Base-by-base conservation (phyloP, 768 basidiomycete genomes). In the Exidia glandulosa region DNA sequence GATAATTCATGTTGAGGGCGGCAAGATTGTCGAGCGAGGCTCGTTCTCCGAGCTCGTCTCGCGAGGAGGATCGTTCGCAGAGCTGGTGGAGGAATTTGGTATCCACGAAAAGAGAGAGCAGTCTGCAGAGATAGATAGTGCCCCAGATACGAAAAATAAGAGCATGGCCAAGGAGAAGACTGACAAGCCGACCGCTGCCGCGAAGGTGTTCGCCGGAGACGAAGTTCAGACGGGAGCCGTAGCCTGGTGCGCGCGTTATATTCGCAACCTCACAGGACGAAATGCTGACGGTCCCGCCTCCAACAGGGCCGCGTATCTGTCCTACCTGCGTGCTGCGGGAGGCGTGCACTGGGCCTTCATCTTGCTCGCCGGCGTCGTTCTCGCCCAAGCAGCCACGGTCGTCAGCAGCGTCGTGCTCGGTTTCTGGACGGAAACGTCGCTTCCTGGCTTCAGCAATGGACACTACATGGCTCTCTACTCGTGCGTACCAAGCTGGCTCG, bases 371-470 rank as follows among this genome's bases (percentile, higher is more conserved):
- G 36, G 16, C 14, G 67, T 32, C 30, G 14, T n/a, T 59, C 10
- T 57, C 52, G 32, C 34, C 27, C 12, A 31, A 7, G 19, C 23
- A 1, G 54, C 41, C 52, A 7, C 55, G 66, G 86, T 89, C 32
- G 81, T 77, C 0, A 84, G 81, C 63, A 84, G 79, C 32, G 68
- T 91, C 3, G 82, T 86, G 72, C 76, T 91, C 23, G 87, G 87
- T 0, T 88, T 84, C 64, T 91, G 88, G 88, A 83, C 84, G 0
- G 74, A 76, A 1, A 60, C 73, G n/a, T 79, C 73, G n/a, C 79
- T 89, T 19, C 60, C 65, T 3, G 78, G 81, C 2, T 85, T 88
- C 66, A 67, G 36, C 3, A 80, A 86, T 67, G 80, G 78, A 0
- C 73, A 83, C 34, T 91, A 91, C 68, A 90, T 91, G 80, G 86